These are phyloP conservation scores for Fusarium camptoceras DNA, from an alignment of 2,329 filamentous ascomycete species.

Conservation along the genomic window DNA sequence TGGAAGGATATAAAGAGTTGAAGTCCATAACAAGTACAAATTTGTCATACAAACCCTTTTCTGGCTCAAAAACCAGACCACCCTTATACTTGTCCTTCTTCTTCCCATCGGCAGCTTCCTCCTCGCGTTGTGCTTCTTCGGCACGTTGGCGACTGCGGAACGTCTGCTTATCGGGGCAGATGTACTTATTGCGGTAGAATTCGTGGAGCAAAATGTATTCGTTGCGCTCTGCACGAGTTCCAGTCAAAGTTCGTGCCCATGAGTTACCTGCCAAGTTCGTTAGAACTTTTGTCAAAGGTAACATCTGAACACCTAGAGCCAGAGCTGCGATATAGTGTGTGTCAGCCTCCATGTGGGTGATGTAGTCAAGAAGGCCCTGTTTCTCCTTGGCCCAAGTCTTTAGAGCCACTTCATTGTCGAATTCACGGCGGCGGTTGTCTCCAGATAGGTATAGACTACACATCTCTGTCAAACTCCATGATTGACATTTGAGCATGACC, in stretches of 20 bases:
- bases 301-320: slow-evolving; percentile 87
- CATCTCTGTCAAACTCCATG: slow-evolving; percentile 98
- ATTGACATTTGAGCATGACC: slow-evolving; percentile 95
- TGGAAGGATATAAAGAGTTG: slow-evolving; percentile 97
- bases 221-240: slow-evolving; percentile 96
- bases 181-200: slow-evolving; percentile 96
- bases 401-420: slow-evolving; percentile 89
- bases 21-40: slow-evolving; percentile 99
- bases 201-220: slow-evolving; percentile 99
- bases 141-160: slow-evolving; percentile 79
- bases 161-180: slow-evolving; percentile 93
- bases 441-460: slow-evolving; percentile 87
- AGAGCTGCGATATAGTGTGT: slow-evolving; percentile 96
- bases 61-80: slow-evolving; percentile 96
- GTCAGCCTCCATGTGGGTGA: slow-evolving; percentile 93
- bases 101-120: slow-evolving; percentile 79
- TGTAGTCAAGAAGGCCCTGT: slow-evolving; percentile 90
- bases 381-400: slow-evolving; percentile 84
- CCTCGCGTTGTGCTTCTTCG: slow-evolving; percentile 77
- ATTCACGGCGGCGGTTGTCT: slow-evolving; percentile 78
- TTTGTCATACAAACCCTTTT: slow-evolving; percentile 97
- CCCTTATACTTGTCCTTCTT: slow-evolving; percentile 99
- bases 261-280: slow-evolving; percentile 98
- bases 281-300: slow-evolving; percentile 92
- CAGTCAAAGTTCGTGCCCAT: slow-evolving; percentile 94